A percentile compares a stretch with the other conserved stretches of the same genome.
Evolutionary conservation across 1,284 basidiomycete species (phyloP).

Genomic region (Leccinum cinnamomeum): DNA sequence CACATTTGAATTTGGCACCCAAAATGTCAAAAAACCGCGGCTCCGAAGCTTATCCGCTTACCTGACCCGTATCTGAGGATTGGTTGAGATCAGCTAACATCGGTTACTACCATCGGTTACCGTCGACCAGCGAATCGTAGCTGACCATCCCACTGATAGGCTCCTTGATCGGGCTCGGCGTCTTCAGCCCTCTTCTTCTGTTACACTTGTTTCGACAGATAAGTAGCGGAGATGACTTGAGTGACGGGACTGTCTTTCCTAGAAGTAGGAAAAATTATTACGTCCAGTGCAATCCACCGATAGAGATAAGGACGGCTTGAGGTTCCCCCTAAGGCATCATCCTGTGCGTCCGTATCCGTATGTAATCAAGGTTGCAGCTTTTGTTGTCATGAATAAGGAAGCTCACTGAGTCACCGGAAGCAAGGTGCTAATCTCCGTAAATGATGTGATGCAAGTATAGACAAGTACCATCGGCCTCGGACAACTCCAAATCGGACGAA

Average conservation of each 20-base stretch:
- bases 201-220: background rate
- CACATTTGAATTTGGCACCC: background rate
- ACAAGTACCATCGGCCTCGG: background rate
- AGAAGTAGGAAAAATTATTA: background rate
- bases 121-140: background rate
- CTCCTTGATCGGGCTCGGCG: background rate
- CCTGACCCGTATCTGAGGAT: background rate
- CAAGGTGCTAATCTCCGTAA: background rate
- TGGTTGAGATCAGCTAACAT: background rate
- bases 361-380: background rate
- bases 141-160: background rate
- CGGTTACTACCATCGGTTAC: background rate
- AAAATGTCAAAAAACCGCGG: background rate
- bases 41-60: constrained; percentile 1
- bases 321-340: background rate
- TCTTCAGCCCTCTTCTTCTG: background rate
- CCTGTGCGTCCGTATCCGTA: background rate
- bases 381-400: background rate
- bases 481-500: background rate
- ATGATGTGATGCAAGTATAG: background rate
- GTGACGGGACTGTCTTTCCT: background rate
- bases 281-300: background rate
- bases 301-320: background rate
- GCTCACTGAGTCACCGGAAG: background rate
- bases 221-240: background rate